A percentile compares a stretch with the other conserved stretches of the same genome.
Conservation (phyloP, 2,329 filamentous ascomycete genomes). For the Fusarium graminum region DNA sequence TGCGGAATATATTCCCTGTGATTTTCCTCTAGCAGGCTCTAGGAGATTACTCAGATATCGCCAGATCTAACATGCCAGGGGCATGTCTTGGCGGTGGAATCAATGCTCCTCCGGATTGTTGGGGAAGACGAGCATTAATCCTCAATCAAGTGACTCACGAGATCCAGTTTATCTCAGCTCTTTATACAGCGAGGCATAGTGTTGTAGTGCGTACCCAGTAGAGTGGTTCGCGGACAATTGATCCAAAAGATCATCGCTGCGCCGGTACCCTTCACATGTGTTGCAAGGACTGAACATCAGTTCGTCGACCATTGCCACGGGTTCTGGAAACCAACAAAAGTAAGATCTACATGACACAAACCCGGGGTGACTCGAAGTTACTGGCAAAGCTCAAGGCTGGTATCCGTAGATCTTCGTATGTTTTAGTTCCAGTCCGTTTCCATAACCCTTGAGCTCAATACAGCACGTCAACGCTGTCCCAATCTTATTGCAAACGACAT, state of each 20-base stretch:
- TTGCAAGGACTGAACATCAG: conserved; percentile 37
- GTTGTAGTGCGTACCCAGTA: conserved; percentile 26
- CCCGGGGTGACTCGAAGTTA: conserved; percentile 23
- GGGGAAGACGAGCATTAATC: conserved; percentile 29
- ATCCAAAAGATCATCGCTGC: conserved; percentile 38
- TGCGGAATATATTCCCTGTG: conserved; percentile 28
- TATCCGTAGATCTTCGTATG: conserved; percentile 12
- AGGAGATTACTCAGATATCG: conserved; percentile 17
- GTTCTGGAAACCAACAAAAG: conserved; percentile 38
- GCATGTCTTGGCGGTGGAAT: conserved; percentile 29
- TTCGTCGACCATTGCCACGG: conserved; percentile 32
- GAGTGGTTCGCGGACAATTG: conserved; percentile 37
- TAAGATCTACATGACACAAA: conserved; percentile 36
- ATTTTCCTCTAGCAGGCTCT: conserved; percentile 5
- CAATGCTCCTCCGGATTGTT: conserved; percentile 20
- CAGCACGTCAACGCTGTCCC: conserved; percentile 20
- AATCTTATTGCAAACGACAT: conserved; percentile 24
- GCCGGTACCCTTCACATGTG: conserved; percentile 32
- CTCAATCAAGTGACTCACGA: conserved; percentile 14
- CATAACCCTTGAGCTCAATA: conserved; percentile 22
- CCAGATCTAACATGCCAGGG: conserved; percentile 25
- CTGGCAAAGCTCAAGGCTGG: conserved; percentile 17
- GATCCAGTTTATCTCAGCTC: conserved; percentile 27
- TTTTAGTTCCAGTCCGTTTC: conserved; percentile 36
- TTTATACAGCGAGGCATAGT: conserved; percentile 13